Evolutionary conservation across 108 stramenopile species (phyloP).

Genomic region (Fistulifera solaris): DNA sequence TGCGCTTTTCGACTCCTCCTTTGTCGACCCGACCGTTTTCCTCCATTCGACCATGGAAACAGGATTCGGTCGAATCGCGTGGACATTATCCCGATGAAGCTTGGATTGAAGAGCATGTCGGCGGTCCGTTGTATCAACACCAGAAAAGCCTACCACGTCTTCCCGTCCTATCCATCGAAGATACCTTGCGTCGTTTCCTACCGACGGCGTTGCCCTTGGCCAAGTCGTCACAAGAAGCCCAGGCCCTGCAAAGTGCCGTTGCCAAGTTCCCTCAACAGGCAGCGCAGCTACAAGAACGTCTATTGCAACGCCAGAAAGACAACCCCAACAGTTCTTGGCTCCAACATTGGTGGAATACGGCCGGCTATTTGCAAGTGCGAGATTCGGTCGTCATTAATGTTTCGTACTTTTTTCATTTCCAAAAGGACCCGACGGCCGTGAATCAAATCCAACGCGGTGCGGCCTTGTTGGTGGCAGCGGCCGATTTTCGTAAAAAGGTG

Average conservation of each 20-base stretch:
- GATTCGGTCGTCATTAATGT: conserved; percentile 83
- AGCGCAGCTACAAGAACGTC: conserved; percentile 45
- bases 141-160: conserved; percentile 38
- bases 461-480: conserved; percentile 56
- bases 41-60: no score
- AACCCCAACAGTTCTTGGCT: conserved; percentile 64
- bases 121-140: conserved; percentile 46
- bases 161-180: conserved; percentile 48
- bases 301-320: conserved; percentile 38
- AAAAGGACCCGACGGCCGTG: conserved; percentile 40
- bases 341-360: conserved; percentile 82
- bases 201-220: conserved; percentile 34
- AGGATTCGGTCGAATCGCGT: no score
- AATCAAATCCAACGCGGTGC: conserved; percentile 42
- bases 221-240: conserved; percentile 24
- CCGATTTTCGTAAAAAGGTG: conserved; percentile 62
- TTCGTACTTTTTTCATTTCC: conserved; percentile 82
- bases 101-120: conserved; percentile 52
- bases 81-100: conserved; percentile 68
- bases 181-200: conserved; percentile 37
- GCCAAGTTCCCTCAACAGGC: conserved; percentile 53
- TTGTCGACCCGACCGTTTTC: no score
- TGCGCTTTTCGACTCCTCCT: no score
- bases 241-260: conserved; percentile 33
- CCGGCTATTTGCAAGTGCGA: conserved; percentile 77